Base-by-base conservation (phyloP, 2,329 filamentous ascomycete genomes). In the Cladophialophora carrionii region DNA sequence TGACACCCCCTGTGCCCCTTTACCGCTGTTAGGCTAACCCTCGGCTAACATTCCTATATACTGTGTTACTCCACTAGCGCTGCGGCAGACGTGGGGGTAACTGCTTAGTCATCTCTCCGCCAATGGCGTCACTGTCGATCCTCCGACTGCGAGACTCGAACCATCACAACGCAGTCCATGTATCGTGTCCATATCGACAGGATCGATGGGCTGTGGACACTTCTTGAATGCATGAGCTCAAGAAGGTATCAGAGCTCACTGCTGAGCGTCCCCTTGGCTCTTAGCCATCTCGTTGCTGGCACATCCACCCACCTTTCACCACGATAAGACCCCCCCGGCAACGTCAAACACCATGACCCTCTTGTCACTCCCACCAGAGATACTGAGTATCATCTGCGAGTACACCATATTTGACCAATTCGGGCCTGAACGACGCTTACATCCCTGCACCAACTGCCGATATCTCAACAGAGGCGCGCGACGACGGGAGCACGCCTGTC, bases 351-450 rank as follows among this genome's bases (percentile, higher is more conserved):
- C 48, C 20, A 51, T 51, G 48, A 7, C 20, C 1, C 48, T 51
- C 9, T 0, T 51, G 22, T 51, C 48, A 4, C 48, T 51, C 20
- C 48, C 48, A 6, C 48, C 22, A 5, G 48, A 51, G 48, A 51
- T 51, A n/a, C 48, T 51, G 48, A 51, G 22, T 20, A 29, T 51
- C 24, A 51, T 51, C 48, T 51, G 48, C 48, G n/a, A 51, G 4
- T 29, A 51, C 10, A 20, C 17, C 12, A 20, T 51, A 1, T 51
- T 51, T n/a, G 48, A n/a, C 20, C n/a, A 26, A 1, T 9, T 51
- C 20, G 48, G 48, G 17, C 48, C 22, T 4, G 48, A 51, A 17
- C 20, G 24, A 6, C 48, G 48, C 48, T 29, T 51, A 22, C 48
- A 51, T 20, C 48, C 48, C 3, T 51, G 48, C 4, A 51, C 48